Evolutionary conservation across 345 rosid species (phyloP).

Genomic region (Eutrema japonicum): DNA sequence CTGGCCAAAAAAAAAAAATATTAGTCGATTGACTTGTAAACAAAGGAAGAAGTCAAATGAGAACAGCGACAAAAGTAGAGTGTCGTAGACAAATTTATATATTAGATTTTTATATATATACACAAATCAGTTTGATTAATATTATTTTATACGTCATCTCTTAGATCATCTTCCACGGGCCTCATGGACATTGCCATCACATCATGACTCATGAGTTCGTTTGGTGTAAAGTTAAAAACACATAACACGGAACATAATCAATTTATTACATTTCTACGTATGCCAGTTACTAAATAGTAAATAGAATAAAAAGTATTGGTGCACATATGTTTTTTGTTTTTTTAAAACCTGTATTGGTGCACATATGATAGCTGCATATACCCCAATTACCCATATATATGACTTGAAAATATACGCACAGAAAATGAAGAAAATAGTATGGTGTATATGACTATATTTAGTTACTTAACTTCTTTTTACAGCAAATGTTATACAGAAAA

Average conservation of each 20-base stretch:
- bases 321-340: not conserved
- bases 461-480: not conserved
- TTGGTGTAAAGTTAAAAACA: constrained; percentile 41
- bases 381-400: not conserved
- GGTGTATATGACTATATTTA: not conserved
- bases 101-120: not conserved
- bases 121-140: constrained; percentile 20
- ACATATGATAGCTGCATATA: constrained; percentile 1
- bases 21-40: constrained; percentile 36
- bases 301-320: not conserved
- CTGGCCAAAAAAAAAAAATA: not conserved
- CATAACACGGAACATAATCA: constrained; percentile 6
- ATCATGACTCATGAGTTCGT: constrained; percentile 47
- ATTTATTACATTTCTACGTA: constrained; percentile 26
- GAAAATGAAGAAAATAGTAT: not conserved
- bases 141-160: constrained; percentile 42
- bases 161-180: constrained; percentile 46
- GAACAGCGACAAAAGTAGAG: constrained; percentile 35
- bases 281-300: not conserved
- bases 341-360: not conserved
- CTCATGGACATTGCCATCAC: constrained; percentile 42
- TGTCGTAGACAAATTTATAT: constrained; percentile 10
- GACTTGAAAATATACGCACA: not conserved
- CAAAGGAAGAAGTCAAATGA: constrained; percentile 40
- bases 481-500: not conserved